A percentile compares a stretch with the other conserved stretches of the same genome.
These are phyloP conservation scores for Phytopythium montanum DNA, from an alignment of 352 stramenopile species.

Conservation along the genomic window DNA sequence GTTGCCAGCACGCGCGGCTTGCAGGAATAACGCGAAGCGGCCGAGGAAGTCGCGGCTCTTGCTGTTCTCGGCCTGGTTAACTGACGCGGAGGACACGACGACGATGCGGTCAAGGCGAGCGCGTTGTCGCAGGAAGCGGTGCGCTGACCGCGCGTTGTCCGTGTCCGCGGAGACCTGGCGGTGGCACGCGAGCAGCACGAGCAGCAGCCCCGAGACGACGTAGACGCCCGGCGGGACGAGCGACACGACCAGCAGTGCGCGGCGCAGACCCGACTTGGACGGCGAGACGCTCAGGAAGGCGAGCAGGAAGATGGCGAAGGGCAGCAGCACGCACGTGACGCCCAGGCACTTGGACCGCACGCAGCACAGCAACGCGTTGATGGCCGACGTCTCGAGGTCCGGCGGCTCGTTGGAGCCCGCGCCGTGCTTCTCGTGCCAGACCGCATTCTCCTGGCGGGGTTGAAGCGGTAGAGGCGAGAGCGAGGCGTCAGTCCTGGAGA, in stretches of 20 bases:
- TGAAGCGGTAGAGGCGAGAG: slow-evolving; percentile 3
- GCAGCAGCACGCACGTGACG: slow-evolving; percentile 48
- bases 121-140: slow-evolving; percentile 40
- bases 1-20: slow-evolving; percentile 45
- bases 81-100: slow-evolving; percentile 29
- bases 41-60: slow-evolving; percentile 31
- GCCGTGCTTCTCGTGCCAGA: slow-evolving; percentile 57
- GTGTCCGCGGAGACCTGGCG: slow-evolving; percentile 46
- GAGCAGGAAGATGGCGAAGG: slow-evolving; percentile 50
- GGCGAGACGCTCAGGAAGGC: slow-evolving; percentile 32
- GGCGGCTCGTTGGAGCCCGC: slow-evolving; percentile 12
- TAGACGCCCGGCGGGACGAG: slow-evolving; percentile 37
- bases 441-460: slow-evolving; percentile 53
- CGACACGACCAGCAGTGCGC: slow-evolving; percentile 42
- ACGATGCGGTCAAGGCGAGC: slow-evolving; percentile 51
- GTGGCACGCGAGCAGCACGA: slow-evolving; percentile 44
- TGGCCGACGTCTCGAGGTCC: slow-evolving; percentile 25
- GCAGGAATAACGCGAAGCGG: slow-evolving; percentile 59
- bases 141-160: slow-evolving; percentile 55
- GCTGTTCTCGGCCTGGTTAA: slow-evolving; percentile 5
- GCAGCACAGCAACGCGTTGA: slow-evolving; percentile 60
- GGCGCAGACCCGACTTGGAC: slow-evolving; percentile 19
- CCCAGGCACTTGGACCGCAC: slow-evolving; percentile 56
- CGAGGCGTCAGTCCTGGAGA: not conserved
- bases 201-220: slow-evolving; percentile 23